Conservation (phyloP, 192 early-diverging fungal genomes). For the Allomyces macrogynus region DNA sequence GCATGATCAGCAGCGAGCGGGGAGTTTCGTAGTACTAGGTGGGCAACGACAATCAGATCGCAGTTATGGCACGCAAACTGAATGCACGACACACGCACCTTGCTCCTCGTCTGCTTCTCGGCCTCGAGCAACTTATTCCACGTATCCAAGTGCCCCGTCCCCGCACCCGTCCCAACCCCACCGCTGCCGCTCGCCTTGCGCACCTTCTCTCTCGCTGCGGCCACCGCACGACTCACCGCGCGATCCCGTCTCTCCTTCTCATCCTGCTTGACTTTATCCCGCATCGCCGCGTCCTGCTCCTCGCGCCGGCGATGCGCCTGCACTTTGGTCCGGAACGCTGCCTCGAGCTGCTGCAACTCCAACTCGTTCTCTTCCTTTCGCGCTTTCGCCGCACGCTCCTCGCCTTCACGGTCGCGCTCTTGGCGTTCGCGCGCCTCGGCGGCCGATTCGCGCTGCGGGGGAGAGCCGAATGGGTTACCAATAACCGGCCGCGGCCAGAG, state of each 20-base stretch:
- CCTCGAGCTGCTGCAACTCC: background rate
- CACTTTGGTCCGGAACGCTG: background rate
- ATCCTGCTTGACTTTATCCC: background rate
- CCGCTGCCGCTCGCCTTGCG: background rate
- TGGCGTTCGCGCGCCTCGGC: too few relatives aligned
- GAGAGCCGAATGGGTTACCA: too few relatives aligned
- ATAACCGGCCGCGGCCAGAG: too few relatives aligned
- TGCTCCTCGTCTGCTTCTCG: background rate
- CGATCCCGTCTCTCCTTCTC: background rate
- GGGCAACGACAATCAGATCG: too few relatives aligned
- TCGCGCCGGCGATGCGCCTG: background rate
- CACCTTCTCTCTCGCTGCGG: background rate
- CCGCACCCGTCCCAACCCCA: background rate
- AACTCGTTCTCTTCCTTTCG: background rate
- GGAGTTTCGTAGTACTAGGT: background rate
- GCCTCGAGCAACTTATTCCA: background rate
- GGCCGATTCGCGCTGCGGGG: too few relatives aligned
- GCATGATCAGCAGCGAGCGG: background rate
- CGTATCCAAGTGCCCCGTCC: background rate
- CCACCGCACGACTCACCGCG: background rate
- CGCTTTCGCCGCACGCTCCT: background rate
- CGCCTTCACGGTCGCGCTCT: background rate
- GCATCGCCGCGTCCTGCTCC: background rate
- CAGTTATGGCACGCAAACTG: too few relatives aligned
- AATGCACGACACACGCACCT: background rate